Evolutionary conservation across 768 basidiomycete species (phyloP), one percentile per base, ranked within the genome.

Genomic region (Podaxis rugospora): DNA sequence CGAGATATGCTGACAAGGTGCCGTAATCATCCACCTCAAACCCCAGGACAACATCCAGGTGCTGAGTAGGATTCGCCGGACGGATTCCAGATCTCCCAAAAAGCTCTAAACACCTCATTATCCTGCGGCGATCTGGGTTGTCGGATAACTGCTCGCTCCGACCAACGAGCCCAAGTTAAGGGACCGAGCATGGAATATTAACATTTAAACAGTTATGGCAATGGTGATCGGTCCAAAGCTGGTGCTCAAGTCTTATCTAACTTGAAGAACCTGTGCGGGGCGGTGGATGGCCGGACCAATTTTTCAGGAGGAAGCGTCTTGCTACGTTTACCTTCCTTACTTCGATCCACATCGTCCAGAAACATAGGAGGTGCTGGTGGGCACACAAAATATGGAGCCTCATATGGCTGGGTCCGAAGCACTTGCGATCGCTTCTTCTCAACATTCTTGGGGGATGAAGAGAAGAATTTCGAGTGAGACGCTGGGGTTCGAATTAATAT

Each of bases 351-450:
- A 9, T 56, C 36, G 13, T 40, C 42, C 40, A 23, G n/a, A 42
- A 57, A 51, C 27, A 62, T 27, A 21, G 65, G 64, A 23, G 70
- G 65, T 25, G 71, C 59, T 1, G 86, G 86, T 5, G 77, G 72
- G 18, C 83, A 80, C 65, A 83, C 81, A 70, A 84, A 86, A 66
- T 84, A 87, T 1, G 86, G 85, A 4, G 84, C 85, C 60, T 83
- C 81, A 64, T 87, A 89, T 2, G 87, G 86, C 52, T 83, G 76
- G 1, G 86, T 87, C 35, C 80, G 69, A 21, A 74, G 66, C 0
- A 72, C 67, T 53, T 71, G 69, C 2, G 76, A 72, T 46, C 71
- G 71, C 63, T 76, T 78, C 64, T 76, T 78, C 59, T 69, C 69
- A 36, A 67, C 47, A 58, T 57, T 65, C 52, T 67, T 65, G 57